Conservation (phyloP, 768 basidiomycete genomes). For the Mycena capillaripes region DNA sequence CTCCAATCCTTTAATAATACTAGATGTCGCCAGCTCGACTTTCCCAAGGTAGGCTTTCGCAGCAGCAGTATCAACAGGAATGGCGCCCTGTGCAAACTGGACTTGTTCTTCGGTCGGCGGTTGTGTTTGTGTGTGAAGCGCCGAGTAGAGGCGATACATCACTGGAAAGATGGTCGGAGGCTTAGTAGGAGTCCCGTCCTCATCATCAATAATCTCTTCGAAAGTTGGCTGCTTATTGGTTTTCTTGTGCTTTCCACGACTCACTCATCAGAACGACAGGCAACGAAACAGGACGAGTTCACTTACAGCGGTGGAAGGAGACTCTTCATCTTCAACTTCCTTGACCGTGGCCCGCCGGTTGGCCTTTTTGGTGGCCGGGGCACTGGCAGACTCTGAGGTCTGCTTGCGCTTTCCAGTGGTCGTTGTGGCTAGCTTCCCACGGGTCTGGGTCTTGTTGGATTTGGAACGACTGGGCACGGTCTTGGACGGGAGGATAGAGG, state of each 20-base stretch:
- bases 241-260: too few species aligned
- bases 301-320: not conserved
- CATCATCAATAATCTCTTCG: too few species aligned
- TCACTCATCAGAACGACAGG: too few species aligned
- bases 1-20: not conserved
- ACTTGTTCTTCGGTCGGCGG: not conserved
- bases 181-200: not conserved
- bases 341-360: not conserved
- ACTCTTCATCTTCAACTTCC: constrained; percentile 7
- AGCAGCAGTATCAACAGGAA: not conserved
- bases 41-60: constrained; percentile 1
- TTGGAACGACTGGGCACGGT: not conserved
- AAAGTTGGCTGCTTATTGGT: too few species aligned
- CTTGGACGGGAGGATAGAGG: not conserved
- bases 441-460: not conserved
- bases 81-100: not conserved
- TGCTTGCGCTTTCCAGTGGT: constrained; percentile 4
- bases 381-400: not conserved
- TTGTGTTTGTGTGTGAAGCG: not conserved
- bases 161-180: not conserved
- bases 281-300: too few species aligned
- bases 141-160: not conserved
- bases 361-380: not conserved
- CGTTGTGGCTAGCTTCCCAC: not conserved
- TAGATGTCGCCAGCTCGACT: not conserved